Base-by-base conservation (phyloP, 179 eudicot genomes). In the Corrigiola litoralis region DNA sequence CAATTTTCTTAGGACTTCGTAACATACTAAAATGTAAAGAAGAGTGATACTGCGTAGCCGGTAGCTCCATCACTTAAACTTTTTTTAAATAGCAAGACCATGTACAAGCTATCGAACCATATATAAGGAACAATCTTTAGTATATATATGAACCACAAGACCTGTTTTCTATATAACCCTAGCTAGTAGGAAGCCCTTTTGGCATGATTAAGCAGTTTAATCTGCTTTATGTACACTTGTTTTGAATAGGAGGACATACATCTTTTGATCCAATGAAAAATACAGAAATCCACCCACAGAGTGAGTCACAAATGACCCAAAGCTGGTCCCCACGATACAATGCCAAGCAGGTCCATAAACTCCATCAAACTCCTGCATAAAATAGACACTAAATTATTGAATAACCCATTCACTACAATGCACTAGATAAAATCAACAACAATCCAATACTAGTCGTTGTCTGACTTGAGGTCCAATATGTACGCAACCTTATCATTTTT, bases 311-410 rank as follows among this genome's bases (percentile, higher is more conserved):
- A 92, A 92, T 37, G 98, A 92, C 67, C 98, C 98, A 81, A 89
- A 90, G 80, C 87, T 85, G 50, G 86, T 79, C 75, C 95, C 98
- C 34, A 84, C 96, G 45, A 92, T 84, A 72, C 96, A 89, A 73
- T 92, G 96, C 98, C 96, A 92, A 48, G 95, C 96, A 55, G 95
- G 98, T 72, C 98, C 98, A 87, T 92, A 92, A 5, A 71, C 87
- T 77, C 87, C 95, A 84, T 92, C 98, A 83, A 92, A 86, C 67
- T 92, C 98, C 98, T 92, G 90, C 79, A 75, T 18, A 44, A 21
- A 27, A 45, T 29, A 45, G 36, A 27, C 57, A 20, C 2, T 20
- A 42, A 6, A 31, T 17, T 10, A 41, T 46, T 28, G 25, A 12
- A 58, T 34, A 53, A 28, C 8, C 38, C 24, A 34, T 28, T 6